These are phyloP conservation scores for Dittrichia graveolens DNA, from an alignment of 129 eudicot species.

Conservation along the genomic window DNA sequence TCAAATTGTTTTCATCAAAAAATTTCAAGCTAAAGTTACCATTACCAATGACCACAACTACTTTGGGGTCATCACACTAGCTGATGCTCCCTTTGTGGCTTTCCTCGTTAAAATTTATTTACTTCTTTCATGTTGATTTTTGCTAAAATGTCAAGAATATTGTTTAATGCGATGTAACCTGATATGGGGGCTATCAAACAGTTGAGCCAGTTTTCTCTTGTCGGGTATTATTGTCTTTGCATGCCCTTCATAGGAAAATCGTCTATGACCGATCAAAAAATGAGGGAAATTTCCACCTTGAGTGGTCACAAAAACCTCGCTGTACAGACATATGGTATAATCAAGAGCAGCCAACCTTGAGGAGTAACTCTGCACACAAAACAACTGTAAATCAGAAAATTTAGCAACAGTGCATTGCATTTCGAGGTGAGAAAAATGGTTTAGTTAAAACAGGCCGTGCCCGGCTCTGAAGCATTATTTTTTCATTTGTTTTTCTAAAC, in stretches of 20 bases:
- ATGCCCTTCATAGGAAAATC: slow-evolving; percentile 90
- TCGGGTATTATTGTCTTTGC: slow-evolving; percentile 88
- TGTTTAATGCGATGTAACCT: slow-evolving; percentile 45
- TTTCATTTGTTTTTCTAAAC: too few species aligned
- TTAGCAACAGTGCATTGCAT: not conserved
- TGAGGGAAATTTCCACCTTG: slow-evolving; percentile 99
- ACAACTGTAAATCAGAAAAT: not conserved
- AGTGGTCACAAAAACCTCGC: slow-evolving; percentile 90
- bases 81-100: not conserved
- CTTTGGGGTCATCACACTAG: not conserved
- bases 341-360: slow-evolving; percentile 99
- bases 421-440: too few species aligned
- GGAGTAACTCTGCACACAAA: slow-evolving; percentile 72
- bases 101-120: not conserved
- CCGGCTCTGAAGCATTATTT: too few species aligned
- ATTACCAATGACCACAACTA: too few species aligned
- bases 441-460: not conserved
- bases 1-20: too few species aligned
- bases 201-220: slow-evolving; percentile 80
- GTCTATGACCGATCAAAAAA: slow-evolving; percentile 92
- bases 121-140: not conserved
- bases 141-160: not conserved
- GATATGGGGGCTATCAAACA: slow-evolving; percentile 83
- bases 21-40: too few species aligned
- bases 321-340: slow-evolving; percentile 94